Percentiles rank a stretch among this genome's conserved stretches.
phyloP scores from a whole-genome alignment of 2,329 filamentous ascomycete species.

The Talaromyces sp. region DNA sequence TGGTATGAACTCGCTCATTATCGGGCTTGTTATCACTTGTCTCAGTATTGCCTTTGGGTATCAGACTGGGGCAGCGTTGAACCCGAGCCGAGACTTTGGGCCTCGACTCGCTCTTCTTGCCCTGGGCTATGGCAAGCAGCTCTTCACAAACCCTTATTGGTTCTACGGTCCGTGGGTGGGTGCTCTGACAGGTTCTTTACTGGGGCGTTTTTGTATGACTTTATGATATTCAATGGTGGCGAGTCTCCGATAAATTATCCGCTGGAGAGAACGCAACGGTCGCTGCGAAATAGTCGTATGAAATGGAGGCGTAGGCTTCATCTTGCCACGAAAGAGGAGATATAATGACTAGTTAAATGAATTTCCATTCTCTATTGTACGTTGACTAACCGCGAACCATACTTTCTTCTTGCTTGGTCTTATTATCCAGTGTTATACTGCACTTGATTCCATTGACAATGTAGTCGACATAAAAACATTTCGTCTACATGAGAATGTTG shows the following conservation, averaged over 20 bases:
- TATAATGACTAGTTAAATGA: neutral
- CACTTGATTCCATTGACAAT: too few relatives aligned
- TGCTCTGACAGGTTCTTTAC: slow-evolving; percentile 35
- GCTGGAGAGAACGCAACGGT: slow-evolving; percentile 36
- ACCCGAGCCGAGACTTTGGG: slow-evolving; percentile 47
- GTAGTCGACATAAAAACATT: neutral
- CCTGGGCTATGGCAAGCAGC: slow-evolving; percentile 39
- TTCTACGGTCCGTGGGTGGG: slow-evolving; percentile 43
- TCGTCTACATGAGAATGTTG: too few relatives aligned
- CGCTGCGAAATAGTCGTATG: slow-evolving; percentile 40
- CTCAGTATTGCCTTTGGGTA: slow-evolving; percentile 36
- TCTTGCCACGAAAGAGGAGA: neutral
- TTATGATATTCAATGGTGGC: slow-evolving; percentile 46
- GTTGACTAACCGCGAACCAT: too few relatives aligned
- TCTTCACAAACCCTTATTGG: slow-evolving; percentile 42
- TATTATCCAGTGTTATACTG: too few relatives aligned
- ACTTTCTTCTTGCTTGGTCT: too few relatives aligned
- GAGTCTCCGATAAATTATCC: slow-evolving; percentile 50
- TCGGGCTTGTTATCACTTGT: slow-evolving; percentile 38
- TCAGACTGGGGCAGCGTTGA: slow-evolving; percentile 46
- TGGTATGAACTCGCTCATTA: slow-evolving; percentile 48
- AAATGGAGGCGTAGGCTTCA: slow-evolving; percentile 28
- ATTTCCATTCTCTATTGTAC: too few relatives aligned
- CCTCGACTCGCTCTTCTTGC: slow-evolving; percentile 43
- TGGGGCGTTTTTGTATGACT: slow-evolving; percentile 48